phyloP scores from a whole-genome alignment of 192 early-diverging fungal genomes.

The Lobosporangium transversale region DNA sequence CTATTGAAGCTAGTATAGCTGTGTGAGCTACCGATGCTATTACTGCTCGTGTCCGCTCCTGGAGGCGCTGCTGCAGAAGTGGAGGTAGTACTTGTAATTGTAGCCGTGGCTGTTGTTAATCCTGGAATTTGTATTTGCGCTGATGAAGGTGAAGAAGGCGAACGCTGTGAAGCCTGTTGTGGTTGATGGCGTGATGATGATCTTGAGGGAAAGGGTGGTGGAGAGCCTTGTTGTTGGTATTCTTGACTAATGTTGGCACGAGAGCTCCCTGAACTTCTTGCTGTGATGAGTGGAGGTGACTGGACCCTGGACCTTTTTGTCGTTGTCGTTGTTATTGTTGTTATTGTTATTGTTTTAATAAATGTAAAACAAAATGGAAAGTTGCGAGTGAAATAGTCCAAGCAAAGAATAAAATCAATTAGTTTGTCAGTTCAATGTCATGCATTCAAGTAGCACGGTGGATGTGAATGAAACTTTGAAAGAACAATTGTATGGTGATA shows the following conservation, averaged over 20 bases:
- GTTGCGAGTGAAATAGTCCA: no score
- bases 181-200: slow-evolving; percentile 14
- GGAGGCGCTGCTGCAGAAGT: slow-evolving; percentile 12
- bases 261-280: background rate
- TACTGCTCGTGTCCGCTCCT: slow-evolving; percentile 17
- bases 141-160: slow-evolving; percentile 3
- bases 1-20: slow-evolving; percentile 18
- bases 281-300: background rate
- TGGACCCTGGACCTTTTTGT: background rate
- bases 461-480: no score
- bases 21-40: slow-evolving; percentile 21
- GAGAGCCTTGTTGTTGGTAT: background rate
- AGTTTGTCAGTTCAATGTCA: no score
- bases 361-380: no score
- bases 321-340: background rate
- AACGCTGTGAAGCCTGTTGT: background rate
- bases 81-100: no score
- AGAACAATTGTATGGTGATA: no score
- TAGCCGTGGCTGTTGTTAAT: background rate
- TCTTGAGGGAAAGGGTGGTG: slow-evolving; percentile 13
- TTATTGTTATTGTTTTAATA: no score
- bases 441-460: no score
- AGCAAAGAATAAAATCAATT: no score
- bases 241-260: background rate
- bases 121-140: background rate